These are phyloP conservation scores for Saccharum hybrid DNA, from an alignment of 202 grass and related monocot genomes.

Conservation along the genomic window DNA sequence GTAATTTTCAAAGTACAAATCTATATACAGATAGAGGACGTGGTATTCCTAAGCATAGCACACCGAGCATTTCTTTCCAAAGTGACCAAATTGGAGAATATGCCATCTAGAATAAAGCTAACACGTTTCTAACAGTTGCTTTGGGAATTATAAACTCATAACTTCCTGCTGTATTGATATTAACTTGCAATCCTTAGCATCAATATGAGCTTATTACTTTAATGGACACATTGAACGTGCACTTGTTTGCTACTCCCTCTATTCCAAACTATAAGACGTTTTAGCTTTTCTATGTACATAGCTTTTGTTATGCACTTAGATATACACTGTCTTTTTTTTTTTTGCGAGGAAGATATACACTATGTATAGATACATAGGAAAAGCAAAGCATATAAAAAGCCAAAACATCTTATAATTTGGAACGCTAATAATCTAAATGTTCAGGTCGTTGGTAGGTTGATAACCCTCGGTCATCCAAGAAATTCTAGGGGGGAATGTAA, in stretches of 20 bases:
- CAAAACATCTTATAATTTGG: neutral
- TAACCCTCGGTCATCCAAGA: neutral
- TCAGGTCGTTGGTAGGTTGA: neutral
- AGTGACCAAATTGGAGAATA: neutral
- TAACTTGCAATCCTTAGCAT: neutral
- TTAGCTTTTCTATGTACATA: neutral
- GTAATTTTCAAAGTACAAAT: conserved; percentile 32
- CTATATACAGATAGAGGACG: neutral
- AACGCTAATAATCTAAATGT: neutral
- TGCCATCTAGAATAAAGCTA: neutral
- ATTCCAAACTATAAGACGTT: neutral
- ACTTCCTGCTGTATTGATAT: conserved; percentile 7
- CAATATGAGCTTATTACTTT: conserved; percentile 6
- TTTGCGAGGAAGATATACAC: too few relatives aligned
- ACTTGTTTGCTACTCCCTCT: neutral
- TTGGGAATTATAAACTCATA: conserved; percentile 5
- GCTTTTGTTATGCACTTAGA: neutral
- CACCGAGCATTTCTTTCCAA: conserved; percentile 8
- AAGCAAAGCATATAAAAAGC: neutral
- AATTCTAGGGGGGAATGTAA: neutral
- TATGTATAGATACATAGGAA: too few relatives aligned
- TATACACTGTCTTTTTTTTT: too few relatives aligned
- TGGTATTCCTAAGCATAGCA: neutral
- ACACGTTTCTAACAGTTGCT: neutral
- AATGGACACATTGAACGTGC: neutral